These are phyloP conservation scores for Apiotrichum brassicae DNA, from an alignment of 1,284 basidiomycete genomes.

Conservation along the genomic window DNA sequence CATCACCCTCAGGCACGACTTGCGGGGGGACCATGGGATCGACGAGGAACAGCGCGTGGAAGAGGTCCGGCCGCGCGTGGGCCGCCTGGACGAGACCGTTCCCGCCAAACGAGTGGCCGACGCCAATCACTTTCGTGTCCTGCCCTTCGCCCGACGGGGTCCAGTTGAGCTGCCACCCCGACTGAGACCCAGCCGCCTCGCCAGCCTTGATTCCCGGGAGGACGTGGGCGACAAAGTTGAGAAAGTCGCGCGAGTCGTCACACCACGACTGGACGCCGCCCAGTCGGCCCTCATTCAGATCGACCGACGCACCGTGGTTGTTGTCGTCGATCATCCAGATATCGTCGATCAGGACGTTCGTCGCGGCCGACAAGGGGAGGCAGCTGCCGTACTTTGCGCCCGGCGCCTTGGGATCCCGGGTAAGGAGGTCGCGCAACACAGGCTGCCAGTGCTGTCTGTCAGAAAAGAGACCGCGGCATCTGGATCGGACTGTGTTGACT, in stretches of 20 bases:
- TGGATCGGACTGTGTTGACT: too few species aligned
- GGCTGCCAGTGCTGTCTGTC: slow-evolving; percentile 56
- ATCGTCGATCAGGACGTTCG: slow-evolving; percentile 54
- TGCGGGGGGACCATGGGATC: slow-evolving; percentile 64
- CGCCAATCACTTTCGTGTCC: slow-evolving; percentile 6
- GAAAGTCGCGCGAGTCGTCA: slow-evolving; percentile 46
- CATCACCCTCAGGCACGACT: slow-evolving; percentile 61
- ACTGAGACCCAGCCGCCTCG: not conserved
- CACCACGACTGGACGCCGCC: slow-evolving; percentile 40
- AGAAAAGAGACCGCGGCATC: too few species aligned
- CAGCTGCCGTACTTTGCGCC: slow-evolving; percentile 8
- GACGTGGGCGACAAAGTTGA: slow-evolving; percentile 46
- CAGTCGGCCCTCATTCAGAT: slow-evolving; percentile 57
- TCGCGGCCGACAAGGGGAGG: not conserved
- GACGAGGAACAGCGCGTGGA: slow-evolving; percentile 65
- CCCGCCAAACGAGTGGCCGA: slow-evolving; percentile 10
- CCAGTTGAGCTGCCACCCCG: slow-evolving; percentile 44
- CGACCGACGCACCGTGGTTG: slow-evolving; percentile 66
- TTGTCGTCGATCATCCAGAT: slow-evolving; percentile 72
- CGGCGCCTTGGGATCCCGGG: slow-evolving; percentile 3
- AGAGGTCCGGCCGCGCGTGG: slow-evolving; percentile 59
- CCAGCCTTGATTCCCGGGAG: slow-evolving; percentile 29
- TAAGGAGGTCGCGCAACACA: slow-evolving; percentile 51
- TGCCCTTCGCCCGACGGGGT: slow-evolving; percentile 13
- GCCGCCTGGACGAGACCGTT: slow-evolving; percentile 51